Base-by-base conservation (phyloP, 164 flowering plant genomes). In the Umbellularia californica region DNA sequence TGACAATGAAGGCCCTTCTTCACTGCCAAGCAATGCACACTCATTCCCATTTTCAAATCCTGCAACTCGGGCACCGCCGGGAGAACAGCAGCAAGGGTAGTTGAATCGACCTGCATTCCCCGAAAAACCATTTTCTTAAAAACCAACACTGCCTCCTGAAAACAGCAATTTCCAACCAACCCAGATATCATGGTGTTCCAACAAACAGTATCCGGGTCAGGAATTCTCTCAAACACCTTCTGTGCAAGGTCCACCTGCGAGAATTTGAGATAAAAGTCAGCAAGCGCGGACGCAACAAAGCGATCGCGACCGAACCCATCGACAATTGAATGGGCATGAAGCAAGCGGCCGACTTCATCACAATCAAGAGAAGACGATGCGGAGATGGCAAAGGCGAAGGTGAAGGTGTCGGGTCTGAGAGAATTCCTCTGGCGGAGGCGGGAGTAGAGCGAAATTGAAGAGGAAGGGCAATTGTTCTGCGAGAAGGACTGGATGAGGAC, bases 151-250 rank as follows among this genome's bases (percentile, higher is more conserved):
- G 92, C 78, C 68, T 89, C 90, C 41, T 55, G 70, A 60, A 78
- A 92, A 51, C 82, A 81, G 65, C 79, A 74, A 66, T 85, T 90
- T 76, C 75, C 83, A 58, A 82, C 85, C 67, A 90, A 81, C 78
- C 99, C 99, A 71, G 98, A 90, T 19, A 95, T 76, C 88, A 93
- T 72, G 5, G 98, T 85, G 70, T 95, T 95, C 89, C 93, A 95
- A 75, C 88, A 74, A 65, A 90, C 91, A 0, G 93, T 84, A 81
- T 95, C 98, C 58, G 81, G 85, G 1, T 85, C 84, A 77, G 86
- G 65, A 79, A 92, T 84, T 82, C 76, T 72, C 74, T 87, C 97
- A 70, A 93, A 93, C 89, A 90, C 88, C 76, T 87, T 92, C 50
- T 63, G 64, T 1, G 98, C 97, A 19, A 20, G n/a, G 52, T 74